Evolutionary conservation across 257 asterid species (phyloP).

Genomic region (Paraleonurus japonicus): DNA sequence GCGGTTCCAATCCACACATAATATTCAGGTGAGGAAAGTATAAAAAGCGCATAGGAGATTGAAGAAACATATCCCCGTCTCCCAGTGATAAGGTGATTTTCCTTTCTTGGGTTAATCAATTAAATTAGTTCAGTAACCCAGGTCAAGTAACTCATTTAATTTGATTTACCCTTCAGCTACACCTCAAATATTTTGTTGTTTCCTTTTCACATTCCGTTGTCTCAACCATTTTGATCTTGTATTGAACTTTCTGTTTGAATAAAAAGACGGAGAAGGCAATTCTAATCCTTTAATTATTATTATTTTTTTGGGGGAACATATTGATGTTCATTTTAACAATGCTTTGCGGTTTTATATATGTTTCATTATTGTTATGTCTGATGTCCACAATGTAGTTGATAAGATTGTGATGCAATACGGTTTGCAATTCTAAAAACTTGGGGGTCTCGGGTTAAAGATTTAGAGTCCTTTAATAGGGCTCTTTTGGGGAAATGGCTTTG

Average conservation of each 20-base stretch:
- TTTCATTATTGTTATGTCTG: no score
- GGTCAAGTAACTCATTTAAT: background rate
- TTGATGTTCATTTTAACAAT: no score
- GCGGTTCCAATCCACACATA: slow-evolving; percentile 88
- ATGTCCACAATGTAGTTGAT: no score
- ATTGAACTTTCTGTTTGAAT: slow-evolving; percentile 12
- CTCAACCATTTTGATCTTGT: slow-evolving; percentile 14
- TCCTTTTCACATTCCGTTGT: background rate
- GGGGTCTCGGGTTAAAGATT: no score
- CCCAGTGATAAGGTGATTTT: background rate
- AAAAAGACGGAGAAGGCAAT: background rate
- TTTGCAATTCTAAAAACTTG: no score
- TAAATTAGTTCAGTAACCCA: background rate
- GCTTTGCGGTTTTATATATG: no score
- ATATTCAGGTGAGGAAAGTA: slow-evolving; percentile 86
- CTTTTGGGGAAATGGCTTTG: no score
- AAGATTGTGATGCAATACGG: no score
- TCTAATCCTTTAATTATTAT: no score
- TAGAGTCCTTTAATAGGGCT: no score
- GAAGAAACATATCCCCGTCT: background rate
- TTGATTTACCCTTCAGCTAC: background rate
- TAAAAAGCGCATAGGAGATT: slow-evolving; percentile 29
- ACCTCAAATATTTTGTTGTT: background rate
- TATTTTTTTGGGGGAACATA: no score
- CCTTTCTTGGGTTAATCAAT: slow-evolving; percentile 6